Percentiles rank a stretch among this genome's conserved stretches.
Evolutionary conservation across 116 monocot species (phyloP).

Genomic region (Cymodocea nodosa): DNA sequence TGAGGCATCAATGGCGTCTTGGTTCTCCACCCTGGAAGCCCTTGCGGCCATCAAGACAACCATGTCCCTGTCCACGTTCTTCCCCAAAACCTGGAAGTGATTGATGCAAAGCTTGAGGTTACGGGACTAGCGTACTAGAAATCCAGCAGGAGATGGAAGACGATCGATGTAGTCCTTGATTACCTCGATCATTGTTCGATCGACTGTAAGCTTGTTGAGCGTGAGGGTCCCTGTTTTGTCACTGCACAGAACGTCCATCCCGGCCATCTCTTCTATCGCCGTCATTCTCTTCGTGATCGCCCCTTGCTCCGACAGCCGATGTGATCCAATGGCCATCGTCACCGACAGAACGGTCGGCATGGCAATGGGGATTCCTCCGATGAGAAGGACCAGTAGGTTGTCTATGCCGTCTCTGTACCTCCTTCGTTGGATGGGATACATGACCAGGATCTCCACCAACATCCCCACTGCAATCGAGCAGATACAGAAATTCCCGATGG

Average conservation of each 20-base stretch:
- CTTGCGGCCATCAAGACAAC: constrained; percentile 20
- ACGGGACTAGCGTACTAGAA: neutral
- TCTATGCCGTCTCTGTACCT: constrained; percentile 73
- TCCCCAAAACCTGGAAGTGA: constrained; percentile 38
- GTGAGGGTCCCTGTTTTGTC: constrained; percentile 92
- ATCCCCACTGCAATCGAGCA: constrained; percentile 76
- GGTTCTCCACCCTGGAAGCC: constrained; percentile 20
- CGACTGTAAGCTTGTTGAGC: constrained; percentile 82
- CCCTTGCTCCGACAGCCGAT: constrained; percentile 69
- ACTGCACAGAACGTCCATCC: constrained; percentile 93
- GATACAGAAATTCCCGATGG: constrained; percentile 93
- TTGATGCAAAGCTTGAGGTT: neutral
- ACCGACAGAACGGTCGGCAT: constrained; percentile 57
- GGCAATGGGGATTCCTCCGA: constrained; percentile 91
- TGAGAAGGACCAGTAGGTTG: constrained; percentile 83
- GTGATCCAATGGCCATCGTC: constrained; percentile 76
- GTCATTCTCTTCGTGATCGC: constrained; percentile 98
- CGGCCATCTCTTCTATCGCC: constrained; percentile 96
- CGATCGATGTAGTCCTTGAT: too few species aligned
- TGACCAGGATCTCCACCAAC: constrained; percentile 69
- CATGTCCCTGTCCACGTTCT: constrained; percentile 14
- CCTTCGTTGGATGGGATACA: constrained; percentile 71
- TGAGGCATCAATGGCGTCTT: constrained; percentile 23
- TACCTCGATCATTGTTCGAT: constrained; percentile 62
- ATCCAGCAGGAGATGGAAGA: neutral